phyloP scores from a whole-genome alignment of 1,284 basidiomycete species.

The Sporisorium iseilematis-ciliati region DNA sequence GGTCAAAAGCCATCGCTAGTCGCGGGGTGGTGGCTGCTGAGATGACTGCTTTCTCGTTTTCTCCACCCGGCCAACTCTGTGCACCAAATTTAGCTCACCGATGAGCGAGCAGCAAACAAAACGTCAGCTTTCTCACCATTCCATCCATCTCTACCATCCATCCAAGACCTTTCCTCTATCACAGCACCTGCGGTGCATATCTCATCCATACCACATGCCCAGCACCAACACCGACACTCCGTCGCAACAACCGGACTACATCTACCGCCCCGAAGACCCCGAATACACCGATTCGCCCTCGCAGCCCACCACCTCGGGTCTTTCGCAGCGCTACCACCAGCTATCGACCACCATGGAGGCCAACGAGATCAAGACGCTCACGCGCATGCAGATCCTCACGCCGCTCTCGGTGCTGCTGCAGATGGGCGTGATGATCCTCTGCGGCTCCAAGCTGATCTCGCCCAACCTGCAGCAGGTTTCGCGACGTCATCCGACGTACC shows the following conservation, averaged over 20 bases:
- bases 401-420: slow-evolving; percentile 52
- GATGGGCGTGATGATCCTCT: slow-evolving; percentile 52
- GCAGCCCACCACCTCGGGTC: slow-evolving; percentile 18
- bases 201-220: slow-evolving; percentile 11
- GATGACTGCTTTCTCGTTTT: background rate
- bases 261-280: slow-evolving; percentile 53
- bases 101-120: slow-evolving; percentile 1
- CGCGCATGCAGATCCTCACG: slow-evolving; percentile 53
- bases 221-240: slow-evolving; percentile 23
- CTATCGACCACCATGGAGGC: slow-evolving; percentile 47
- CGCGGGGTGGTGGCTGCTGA: background rate
- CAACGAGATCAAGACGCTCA: slow-evolving; percentile 44
- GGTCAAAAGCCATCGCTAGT: background rate
- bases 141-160: background rate
- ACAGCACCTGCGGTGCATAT: background rate
- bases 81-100: slow-evolving; percentile 3
- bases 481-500: slow-evolving; percentile 75
- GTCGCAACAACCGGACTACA: slow-evolving; percentile 68
- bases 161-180: background rate
- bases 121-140: background rate
- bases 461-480: slow-evolving; percentile 49
- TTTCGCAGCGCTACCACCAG: slow-evolving; percentile 37
- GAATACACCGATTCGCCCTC: slow-evolving; percentile 43
- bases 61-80: slow-evolving; percentile 1
- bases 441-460: slow-evolving; percentile 52